Base-by-base conservation (phyloP, 1,284 basidiomycete species). In the Wallemia hederae region DNA sequence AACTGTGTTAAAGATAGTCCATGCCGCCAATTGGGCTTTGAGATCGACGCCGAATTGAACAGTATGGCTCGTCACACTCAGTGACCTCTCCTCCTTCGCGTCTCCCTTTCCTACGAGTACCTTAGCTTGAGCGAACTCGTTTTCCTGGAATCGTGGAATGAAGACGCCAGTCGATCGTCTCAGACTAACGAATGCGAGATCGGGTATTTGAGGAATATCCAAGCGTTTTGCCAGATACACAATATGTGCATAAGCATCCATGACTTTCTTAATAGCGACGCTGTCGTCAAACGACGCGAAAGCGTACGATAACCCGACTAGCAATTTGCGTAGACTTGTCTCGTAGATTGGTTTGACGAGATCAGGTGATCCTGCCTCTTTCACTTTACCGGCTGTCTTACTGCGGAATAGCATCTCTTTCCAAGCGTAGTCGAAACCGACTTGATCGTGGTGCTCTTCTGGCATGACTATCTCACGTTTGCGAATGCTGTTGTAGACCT, bases 391-490 rank as follows among this genome's bases (percentile, higher is more conserved):
- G 17, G 39, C 39, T 5, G 39, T 49, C 3, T n/a, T 7, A 91
- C 85, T 15, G 89, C 81, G 14, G 58, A 82, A 73, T 59, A 97
- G 76, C 27, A 99, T 74, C 66, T 94, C 89, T 70, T 97, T 97
- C 94, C 94, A 99, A 3, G 92, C 88, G 69, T 94, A 97, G 67
- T 98, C 94, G 69, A 99, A 99, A 0, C 94, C 94, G 34, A 94
- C 78, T 70, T 91, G 88, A 1, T 94, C 94, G 2, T 82, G 85
- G 68, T 98, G 94, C 68, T 99, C 94, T 71, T 98, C 91, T 0
- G 94, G 92, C 81, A 98, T 85, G 59, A 98, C 79, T 63, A 98
- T 97, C 73, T 99, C 94, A 58, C 81, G 77, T 71, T 86, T 91
- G 58, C 86, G 81, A 67, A 99, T 92, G 2, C 84, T 88, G 64